Evolutionary conservation across 2,329 filamentous ascomycete species (phyloP).

Genomic region (Trichothecium sympodiale): DNA sequence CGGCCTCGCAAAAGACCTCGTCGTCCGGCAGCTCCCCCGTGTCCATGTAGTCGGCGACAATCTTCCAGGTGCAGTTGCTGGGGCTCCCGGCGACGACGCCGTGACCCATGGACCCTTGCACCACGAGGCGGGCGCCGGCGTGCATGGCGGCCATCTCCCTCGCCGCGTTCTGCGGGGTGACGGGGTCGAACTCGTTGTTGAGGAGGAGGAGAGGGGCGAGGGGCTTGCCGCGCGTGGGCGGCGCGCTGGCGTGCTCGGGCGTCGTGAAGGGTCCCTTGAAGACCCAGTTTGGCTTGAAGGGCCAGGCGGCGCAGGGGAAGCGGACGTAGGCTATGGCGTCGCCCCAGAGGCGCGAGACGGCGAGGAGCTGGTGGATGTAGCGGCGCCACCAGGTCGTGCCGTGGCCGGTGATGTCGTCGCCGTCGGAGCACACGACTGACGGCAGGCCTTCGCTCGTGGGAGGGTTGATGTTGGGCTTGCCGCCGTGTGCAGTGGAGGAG

Average conservation of each 20-base stretch:
- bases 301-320: conserved; percentile 27
- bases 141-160: conserved; percentile 16
- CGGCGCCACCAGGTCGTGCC: conserved; percentile 13
- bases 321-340: conserved; percentile 22
- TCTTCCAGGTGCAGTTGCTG: conserved; percentile 10
- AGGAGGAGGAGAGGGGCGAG: conserved; percentile 32
- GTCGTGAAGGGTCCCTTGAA: conserved; percentile 24
- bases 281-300: conserved; percentile 24
- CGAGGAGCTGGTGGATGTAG: conserved; percentile 16
- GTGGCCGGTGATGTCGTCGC: conserved; percentile 11
- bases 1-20: conserved; percentile 11
- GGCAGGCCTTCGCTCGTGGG: conserved; percentile 10
- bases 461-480: conserved; percentile 1
- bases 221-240: conserved; percentile 18
- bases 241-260: conserved; percentile 10
- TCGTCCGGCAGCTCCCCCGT: conserved; percentile 14
- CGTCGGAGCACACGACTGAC: conserved; percentile 25
- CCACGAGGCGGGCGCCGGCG: conserved; percentile 15
- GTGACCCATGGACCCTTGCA: conserved; percentile 19
- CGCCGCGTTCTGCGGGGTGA: conserved; percentile 30
- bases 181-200: conserved; percentile 30
- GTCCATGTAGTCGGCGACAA: conserved; percentile 5
- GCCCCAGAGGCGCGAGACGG: conserved; percentile 19
- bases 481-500: not conserved
- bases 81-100: conserved; percentile 6